Evolutionary conservation across 495 filamentous ascomycete species (phyloP).

Genomic region (Hypoxylon subgilvum): DNA sequence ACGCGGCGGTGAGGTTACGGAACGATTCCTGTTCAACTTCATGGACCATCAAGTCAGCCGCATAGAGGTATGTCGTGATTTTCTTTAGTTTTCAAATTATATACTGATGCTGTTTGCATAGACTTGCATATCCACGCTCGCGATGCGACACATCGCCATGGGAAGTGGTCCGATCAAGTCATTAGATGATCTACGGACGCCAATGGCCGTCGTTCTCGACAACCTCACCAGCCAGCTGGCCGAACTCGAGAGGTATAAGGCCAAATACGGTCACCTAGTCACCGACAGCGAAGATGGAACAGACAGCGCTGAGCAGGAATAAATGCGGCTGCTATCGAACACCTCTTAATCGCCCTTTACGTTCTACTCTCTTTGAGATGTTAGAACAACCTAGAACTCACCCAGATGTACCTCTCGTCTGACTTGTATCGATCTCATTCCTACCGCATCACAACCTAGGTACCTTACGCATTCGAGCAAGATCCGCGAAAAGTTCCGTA

Average conservation of each 20-base stretch:
- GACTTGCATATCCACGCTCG: constrained; percentile 70
- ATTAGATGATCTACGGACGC: constrained; percentile 56
- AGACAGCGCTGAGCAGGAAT: constrained; percentile 43
- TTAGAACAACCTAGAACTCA: not conserved
- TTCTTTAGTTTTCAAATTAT: not conserved
- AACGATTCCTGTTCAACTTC: constrained; percentile 81
- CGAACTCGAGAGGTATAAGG: constrained; percentile 57
- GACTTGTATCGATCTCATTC: constrained; percentile 7
- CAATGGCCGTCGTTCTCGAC: constrained; percentile 55
- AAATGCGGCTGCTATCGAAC: too few relatives aligned
- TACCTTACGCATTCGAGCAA: too few relatives aligned
- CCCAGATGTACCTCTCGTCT: not conserved
- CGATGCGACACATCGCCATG: constrained; percentile 67
- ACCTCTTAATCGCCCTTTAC: not conserved
- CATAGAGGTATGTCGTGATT: constrained; percentile 79
- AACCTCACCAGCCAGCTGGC: constrained; percentile 50
- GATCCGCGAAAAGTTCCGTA: too few relatives aligned
- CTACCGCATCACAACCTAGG: too few relatives aligned
- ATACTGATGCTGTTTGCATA: constrained; percentile 38
- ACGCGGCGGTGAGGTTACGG: constrained; percentile 83
- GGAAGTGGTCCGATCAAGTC: constrained; percentile 45
- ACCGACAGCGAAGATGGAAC: constrained; percentile 35
- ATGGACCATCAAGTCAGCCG: constrained; percentile 92
- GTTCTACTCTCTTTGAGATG: not conserved
- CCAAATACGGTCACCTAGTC: constrained; percentile 48